Evolutionary conservation across 2,329 filamentous ascomycete species (phyloP).

Genomic region (Aspergillus aculeatinus): DNA sequence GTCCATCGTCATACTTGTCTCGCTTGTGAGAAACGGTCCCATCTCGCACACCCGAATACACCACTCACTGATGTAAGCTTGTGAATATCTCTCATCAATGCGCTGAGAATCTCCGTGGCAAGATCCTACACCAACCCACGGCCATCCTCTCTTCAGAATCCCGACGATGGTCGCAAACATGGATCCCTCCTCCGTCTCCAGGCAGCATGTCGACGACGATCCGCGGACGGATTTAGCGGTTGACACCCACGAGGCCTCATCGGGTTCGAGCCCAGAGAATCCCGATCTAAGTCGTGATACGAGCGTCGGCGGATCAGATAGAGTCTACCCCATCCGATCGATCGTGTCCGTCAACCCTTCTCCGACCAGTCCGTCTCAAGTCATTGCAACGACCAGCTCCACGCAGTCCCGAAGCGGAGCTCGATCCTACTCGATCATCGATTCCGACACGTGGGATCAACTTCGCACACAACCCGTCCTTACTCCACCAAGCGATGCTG

Average conservation of each 20-base stretch:
- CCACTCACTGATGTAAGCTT: not conserved
- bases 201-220: not conserved
- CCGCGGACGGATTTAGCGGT: not conserved
- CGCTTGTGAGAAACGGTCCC: too few relatives aligned
- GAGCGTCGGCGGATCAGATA: conserved; percentile 47
- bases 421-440: conserved; percentile 31
- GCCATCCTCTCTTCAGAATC: not conserved
- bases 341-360: conserved; percentile 68
- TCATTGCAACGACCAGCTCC: conserved; percentile 10
- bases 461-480: conserved; percentile 19
- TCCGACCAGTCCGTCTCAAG: conserved; percentile 34
- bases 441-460: conserved; percentile 26
- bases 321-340: conserved; percentile 80
- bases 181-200: not conserved
- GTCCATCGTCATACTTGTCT: not conserved
- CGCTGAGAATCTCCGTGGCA: not conserved
- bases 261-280: not conserved
- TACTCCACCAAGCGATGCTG: not conserved
- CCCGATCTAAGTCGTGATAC: not conserved
- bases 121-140: not conserved
- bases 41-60: not conserved
- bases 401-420: conserved; percentile 25
- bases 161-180: conserved; percentile 2
- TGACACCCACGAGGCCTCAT: not conserved
- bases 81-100: not conserved